Evolutionary conservation across 352 stramenopile genomes (phyloP).

Genomic region (Phytopythium vexans): DNA sequence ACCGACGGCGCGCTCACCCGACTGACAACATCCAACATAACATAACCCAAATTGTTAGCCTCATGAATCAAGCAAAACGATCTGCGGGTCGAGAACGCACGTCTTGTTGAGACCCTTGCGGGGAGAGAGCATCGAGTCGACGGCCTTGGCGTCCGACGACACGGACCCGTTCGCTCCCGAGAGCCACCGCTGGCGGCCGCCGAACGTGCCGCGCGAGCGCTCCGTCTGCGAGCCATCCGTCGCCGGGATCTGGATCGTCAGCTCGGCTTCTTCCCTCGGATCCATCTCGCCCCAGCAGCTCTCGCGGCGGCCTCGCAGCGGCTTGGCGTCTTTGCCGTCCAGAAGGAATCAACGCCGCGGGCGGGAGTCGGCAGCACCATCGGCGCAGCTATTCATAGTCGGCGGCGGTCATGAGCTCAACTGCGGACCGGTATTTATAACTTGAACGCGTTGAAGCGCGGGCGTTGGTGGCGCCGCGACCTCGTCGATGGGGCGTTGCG

Average conservation of each 20-base stretch:
- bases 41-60: conserved; percentile 4
- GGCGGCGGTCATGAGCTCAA: too few relatives aligned
- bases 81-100: conserved; percentile 11
- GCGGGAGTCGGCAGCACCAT: too few relatives aligned
- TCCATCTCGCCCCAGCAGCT: conserved; percentile 22
- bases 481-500: too few relatives aligned
- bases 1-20: conserved; percentile 70
- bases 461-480: too few relatives aligned
- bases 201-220: conserved; percentile 62
- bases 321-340: neutral
- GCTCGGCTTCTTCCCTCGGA: conserved; percentile 52
- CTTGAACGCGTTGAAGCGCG: neutral
- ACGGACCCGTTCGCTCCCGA: conserved; percentile 17
- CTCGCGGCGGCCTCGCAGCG: neutral
- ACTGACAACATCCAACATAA: conserved; percentile 8
- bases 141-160: conserved; percentile 32
- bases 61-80: neutral
- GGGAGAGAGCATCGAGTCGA: conserved; percentile 41
- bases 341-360: too few relatives aligned
- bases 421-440: neutral
- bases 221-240: conserved; percentile 73
- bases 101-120: conserved; percentile 42
- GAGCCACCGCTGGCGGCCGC: conserved; percentile 73
- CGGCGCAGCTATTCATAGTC: too few relatives aligned
- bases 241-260: conserved; percentile 68